Conservation (phyloP, 768 basidiomycete species). For the Albatrellus ellisii region DNA sequence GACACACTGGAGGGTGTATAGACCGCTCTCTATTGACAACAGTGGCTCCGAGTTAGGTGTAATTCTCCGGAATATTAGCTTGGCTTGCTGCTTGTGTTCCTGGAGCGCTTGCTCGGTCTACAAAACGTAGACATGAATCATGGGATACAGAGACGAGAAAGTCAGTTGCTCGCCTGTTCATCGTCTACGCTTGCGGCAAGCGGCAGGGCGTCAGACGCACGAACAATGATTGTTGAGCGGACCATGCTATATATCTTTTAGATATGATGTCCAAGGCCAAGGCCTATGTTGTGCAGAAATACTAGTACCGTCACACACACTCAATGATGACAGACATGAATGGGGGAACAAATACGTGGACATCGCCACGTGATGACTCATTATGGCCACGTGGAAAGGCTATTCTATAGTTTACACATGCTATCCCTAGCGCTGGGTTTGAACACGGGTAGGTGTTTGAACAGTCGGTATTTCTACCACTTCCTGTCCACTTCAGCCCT, state of each 20-base stretch:
- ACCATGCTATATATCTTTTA: conserved; percentile 41
- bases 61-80: conserved; percentile 90
- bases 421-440: too few species aligned
- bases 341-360: too few species aligned
- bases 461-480: too few species aligned
- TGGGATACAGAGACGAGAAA: neutral
- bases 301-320: too few species aligned
- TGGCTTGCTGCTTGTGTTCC: conserved; percentile 98
- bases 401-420: too few species aligned
- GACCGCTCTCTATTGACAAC: conserved; percentile 93
- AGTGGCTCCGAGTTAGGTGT: conserved; percentile 89
- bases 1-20: conserved; percentile 90
- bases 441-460: too few species aligned
- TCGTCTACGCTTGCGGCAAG: conserved; percentile 95
- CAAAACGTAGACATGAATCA: neutral
- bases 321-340: too few species aligned
- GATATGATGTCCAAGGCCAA: too few species aligned
- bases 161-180: conserved; percentile 55
- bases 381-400: too few species aligned
- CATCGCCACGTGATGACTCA: too few species aligned
- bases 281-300: too few species aligned
- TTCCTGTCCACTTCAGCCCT: too few species aligned
- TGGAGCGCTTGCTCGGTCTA: conserved; percentile 90
- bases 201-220: conserved; percentile 79
- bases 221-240: conserved; percentile 73